Base-by-base conservation (phyloP, 192 early-diverging fungal genomes). In the Mortierella hygrophila region DNA sequence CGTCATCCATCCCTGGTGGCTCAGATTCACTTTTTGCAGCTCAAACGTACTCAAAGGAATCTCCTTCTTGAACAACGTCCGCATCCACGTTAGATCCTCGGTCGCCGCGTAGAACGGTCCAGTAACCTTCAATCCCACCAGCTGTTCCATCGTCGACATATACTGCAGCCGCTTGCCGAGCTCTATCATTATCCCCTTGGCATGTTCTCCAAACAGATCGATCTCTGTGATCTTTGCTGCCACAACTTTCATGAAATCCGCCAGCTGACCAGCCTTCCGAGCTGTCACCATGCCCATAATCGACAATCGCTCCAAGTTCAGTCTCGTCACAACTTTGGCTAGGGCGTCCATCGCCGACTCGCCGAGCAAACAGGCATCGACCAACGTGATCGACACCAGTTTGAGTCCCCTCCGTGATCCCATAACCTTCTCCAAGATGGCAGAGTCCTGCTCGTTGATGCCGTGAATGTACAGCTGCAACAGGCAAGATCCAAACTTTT, bases 1-100 rank as follows among this genome's bases (percentile, higher is more conserved):
- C 16, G 77, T 84, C 82, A 84, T 84, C 82, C 82, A 84, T 7
- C 82, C 82, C 32, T 84, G 76, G 44, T 84, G 82, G 35, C 82
- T 78, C 41, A 84, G 55, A 20, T 84, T 78, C 21, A 78, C 77
- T 23, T 54, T 74, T 16, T 78, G 77, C 29, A 84, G 65, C 44
- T 84, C 82, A 55, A 84, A 60, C 32, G 72, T 84, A 18, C 26
- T 65, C 13, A 84, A 21, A n/a, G 82, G 82, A 7, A 55, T 60
- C 4, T 60, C 52, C 16, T 84, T 84, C 18, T 57, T 55, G 29
- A 83, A 46, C n/a, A 83, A 35, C 5, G 82, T 71, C 18, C 69
- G 72, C 23, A 76, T 72, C 82, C 82, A 84, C 10, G 77, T 75
- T 73, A 84, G 40, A 38, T 84, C 82, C 63, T 79, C 76, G 6